phyloP scores from a whole-genome alignment of 2,329 filamentous ascomycete genomes.

The Neobulgaria alba region DNA sequence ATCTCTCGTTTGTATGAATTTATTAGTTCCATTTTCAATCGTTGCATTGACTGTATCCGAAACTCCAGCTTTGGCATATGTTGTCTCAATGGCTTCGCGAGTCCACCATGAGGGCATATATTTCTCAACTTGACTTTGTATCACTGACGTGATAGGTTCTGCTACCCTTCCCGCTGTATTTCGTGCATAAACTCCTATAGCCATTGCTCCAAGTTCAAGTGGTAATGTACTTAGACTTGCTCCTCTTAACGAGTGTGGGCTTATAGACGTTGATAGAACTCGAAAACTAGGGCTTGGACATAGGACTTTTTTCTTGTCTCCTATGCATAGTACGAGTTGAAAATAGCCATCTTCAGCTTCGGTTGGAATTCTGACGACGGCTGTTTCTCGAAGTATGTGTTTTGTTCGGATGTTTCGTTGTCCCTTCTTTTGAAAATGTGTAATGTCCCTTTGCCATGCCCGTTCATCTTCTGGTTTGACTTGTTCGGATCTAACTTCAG shows the following conservation, averaged over 20 bases:
- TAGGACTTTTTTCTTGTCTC: constrained; percentile 46
- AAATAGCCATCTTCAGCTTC: constrained; percentile 59
- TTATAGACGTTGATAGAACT: constrained; percentile 56
- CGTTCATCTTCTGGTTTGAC: constrained; percentile 51
- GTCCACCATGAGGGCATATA: constrained; percentile 25
- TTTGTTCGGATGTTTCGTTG: constrained; percentile 32
- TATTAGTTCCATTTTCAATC: constrained; percentile 30
- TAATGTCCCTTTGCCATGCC: constrained; percentile 59
- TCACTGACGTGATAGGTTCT: constrained; percentile 34
- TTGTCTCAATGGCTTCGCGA: constrained; percentile 28
- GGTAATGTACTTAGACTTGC: constrained; percentile 57
- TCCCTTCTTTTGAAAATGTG: constrained; percentile 51
- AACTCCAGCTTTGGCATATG: constrained; percentile 27
- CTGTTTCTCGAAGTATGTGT: constrained; percentile 52
- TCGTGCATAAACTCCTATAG: constrained; percentile 34
- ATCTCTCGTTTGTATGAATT: constrained; percentile 30
- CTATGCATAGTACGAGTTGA: constrained; percentile 53
- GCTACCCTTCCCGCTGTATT: constrained; percentile 38
- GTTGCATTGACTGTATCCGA: constrained; percentile 19
- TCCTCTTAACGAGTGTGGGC: constrained; percentile 52
- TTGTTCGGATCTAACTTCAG: constrained; percentile 38
- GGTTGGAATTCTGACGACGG: constrained; percentile 55
- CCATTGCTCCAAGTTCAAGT: constrained; percentile 54
- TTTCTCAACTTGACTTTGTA: constrained; percentile 33
- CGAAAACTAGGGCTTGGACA: constrained; percentile 61